Percentiles rank a stretch among this genome's conserved stretches.
phyloP scores from a whole-genome alignment of 306 rosid species.

The Malus sylvestris region DNA sequence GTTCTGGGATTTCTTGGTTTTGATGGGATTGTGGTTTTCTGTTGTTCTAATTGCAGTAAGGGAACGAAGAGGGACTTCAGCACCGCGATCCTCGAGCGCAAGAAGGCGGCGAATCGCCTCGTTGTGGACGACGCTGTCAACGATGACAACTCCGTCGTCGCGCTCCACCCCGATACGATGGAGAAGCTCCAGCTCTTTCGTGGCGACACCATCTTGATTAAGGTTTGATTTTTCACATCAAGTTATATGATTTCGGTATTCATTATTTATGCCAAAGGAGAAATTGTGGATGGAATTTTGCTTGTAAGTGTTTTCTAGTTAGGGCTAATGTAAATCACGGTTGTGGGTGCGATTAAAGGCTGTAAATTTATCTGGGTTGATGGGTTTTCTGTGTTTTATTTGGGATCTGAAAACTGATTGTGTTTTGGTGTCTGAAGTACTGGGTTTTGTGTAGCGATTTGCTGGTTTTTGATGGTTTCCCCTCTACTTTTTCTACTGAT shows the following conservation, averaged over 20 bases:
- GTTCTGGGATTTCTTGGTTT: background rate
- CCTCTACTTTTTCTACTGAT: background rate
- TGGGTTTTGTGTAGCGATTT: background rate
- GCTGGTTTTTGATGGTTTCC: background rate
- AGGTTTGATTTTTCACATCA: constrained; percentile 32
- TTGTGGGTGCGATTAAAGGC: background rate
- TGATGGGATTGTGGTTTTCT: background rate
- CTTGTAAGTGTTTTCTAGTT: background rate
- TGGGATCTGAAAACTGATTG: constrained; percentile 14
- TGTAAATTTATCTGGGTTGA: background rate
- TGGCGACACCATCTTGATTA: constrained; percentile 83
- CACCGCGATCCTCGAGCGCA: constrained; percentile 89
- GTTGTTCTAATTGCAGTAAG: constrained; percentile 41
- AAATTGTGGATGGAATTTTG: background rate
- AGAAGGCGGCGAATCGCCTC: constrained; percentile 82
- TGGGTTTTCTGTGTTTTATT: background rate
- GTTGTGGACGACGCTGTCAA: constrained; percentile 88
- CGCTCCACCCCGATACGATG: constrained; percentile 86
- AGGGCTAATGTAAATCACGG: background rate
- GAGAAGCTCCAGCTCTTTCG: constrained; percentile 90
- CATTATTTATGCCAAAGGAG: background rate
- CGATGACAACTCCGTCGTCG: constrained; percentile 91
- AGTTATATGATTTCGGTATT: background rate
- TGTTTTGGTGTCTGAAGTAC: background rate
- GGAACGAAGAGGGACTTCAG: constrained; percentile 76